These are phyloP conservation scores for Aspergillus ruber DNA, from an alignment of 2,329 filamentous ascomycete species.

Conservation along the genomic window DNA sequence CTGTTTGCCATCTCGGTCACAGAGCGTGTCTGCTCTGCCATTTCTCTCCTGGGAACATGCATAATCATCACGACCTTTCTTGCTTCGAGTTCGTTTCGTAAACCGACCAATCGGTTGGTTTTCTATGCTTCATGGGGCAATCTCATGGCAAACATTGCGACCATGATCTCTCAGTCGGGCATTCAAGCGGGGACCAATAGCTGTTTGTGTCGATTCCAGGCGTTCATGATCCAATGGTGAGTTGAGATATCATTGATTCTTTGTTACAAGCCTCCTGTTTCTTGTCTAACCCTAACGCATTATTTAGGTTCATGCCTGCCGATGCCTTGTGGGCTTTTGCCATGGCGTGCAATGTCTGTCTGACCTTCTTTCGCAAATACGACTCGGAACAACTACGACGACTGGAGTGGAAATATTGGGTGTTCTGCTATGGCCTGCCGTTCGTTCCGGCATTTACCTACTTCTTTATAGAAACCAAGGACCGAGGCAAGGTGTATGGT, in stretches of 20 bases:
- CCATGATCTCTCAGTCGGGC: conserved; percentile 62
- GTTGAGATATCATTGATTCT: conserved; percentile 21
- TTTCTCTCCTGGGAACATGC: conserved; percentile 64
- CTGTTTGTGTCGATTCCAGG: conserved; percentile 68
- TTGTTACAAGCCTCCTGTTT: not conserved
- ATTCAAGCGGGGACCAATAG: conserved; percentile 44
- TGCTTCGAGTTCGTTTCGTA: conserved; percentile 64
- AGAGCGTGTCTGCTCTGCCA: conserved; percentile 61
- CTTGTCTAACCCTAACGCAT: not conserved
- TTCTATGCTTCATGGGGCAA: conserved; percentile 83
- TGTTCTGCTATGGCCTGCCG: conserved; percentile 66
- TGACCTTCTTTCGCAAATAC: conserved; percentile 72
- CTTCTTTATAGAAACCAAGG: conserved; percentile 55
- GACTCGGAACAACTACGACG: conserved; percentile 56
- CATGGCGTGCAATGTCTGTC: conserved; percentile 78
- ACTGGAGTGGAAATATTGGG: conserved; percentile 65
- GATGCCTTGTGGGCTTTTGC: conserved; percentile 71
- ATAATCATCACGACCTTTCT: conserved; percentile 69
- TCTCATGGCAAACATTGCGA: conserved; percentile 68
- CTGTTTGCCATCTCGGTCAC: conserved; percentile 54
- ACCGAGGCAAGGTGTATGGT: conserved; percentile 60
- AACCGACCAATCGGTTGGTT: conserved; percentile 78
- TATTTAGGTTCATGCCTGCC: conserved; percentile 66
- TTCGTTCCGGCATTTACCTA: conserved; percentile 62
- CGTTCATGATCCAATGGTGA: conserved; percentile 75